These are phyloP conservation scores for Prunus davidiana DNA, from an alignment of 306 rosid species.

Conservation along the genomic window DNA sequence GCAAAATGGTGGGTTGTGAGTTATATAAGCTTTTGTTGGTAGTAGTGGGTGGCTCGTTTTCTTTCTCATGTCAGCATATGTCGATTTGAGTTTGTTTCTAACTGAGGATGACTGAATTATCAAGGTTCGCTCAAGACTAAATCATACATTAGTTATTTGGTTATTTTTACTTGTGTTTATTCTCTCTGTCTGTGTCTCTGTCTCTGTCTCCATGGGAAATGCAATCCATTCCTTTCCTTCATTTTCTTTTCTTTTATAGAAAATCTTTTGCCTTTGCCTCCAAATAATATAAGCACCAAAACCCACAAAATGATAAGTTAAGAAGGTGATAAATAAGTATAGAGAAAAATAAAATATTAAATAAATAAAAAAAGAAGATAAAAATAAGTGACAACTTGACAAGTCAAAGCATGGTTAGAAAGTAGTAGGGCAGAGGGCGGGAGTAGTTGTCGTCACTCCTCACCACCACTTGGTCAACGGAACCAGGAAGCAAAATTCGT, in stretches of 20 bases:
- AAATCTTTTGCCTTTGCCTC: no score
- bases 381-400: not conserved
- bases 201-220: not conserved
- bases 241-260: not conserved
- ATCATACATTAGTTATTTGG: slow-evolving; percentile 11
- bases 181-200: not conserved
- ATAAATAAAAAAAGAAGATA: no score
- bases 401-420: not conserved
- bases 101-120: slow-evolving; percentile 7
- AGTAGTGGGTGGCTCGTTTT: slow-evolving; percentile 79
- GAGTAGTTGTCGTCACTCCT: slow-evolving; percentile 21
- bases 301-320: not conserved
- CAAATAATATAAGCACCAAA: no score
- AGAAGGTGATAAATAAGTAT: not conserved
- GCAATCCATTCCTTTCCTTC: slow-evolving; percentile 13
- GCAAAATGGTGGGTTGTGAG: not conserved
- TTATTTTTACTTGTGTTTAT: slow-evolving; percentile 11
- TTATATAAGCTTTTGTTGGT: not conserved
- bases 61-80: slow-evolving; percentile 26
- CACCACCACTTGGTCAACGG: slow-evolving; percentile 18
- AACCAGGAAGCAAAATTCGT: slow-evolving; percentile 4
- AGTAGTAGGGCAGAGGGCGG: not conserved
- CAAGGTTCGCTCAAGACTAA: slow-evolving; percentile 10
- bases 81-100: slow-evolving; percentile 4
- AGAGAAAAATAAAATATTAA: no score